These are phyloP conservation scores for Hypomyces rosellus DNA, from an alignment of 2,329 filamentous ascomycete genomes.

Conservation along the genomic window DNA sequence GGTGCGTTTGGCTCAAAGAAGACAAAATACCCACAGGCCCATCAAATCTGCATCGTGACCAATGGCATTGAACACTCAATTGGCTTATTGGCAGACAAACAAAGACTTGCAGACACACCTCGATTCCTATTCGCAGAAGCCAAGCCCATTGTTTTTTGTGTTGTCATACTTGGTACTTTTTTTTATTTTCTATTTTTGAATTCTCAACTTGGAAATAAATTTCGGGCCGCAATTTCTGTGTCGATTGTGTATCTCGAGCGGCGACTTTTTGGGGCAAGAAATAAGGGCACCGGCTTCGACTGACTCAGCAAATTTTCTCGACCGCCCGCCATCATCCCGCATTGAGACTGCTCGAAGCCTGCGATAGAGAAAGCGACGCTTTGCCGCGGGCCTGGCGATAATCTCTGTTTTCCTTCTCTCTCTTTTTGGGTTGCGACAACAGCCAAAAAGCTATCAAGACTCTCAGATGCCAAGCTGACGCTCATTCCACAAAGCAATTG, in stretches of 20 bases:
- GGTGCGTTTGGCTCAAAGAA: not conserved
- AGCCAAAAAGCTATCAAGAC: not conserved
- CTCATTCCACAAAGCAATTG: constrained; percentile 22
- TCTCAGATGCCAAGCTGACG: constrained; percentile 18
- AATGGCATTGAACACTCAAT: not conserved
- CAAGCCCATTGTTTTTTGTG: too few species aligned
- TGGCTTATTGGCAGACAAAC: not conserved
- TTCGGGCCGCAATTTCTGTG: constrained; percentile 18
- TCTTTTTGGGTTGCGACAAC: constrained; percentile 10
- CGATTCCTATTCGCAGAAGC: not conserved
- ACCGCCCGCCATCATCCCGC: constrained; percentile 26
- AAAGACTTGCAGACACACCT: not conserved
- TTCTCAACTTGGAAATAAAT: constrained; percentile 11
- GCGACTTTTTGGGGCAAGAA: constrained; percentile 33
- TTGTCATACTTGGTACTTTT: not conserved
- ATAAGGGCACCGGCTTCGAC: constrained; percentile 32
- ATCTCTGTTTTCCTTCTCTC: constrained; percentile 10
- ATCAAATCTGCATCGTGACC: not conserved
- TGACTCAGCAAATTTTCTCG: constrained; percentile 40
- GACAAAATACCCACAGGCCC: not conserved
- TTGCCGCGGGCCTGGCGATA: constrained; percentile 1
- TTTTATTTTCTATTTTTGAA: constrained; percentile 13
- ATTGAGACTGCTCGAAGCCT: constrained; percentile 12
- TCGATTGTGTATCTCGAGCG: constrained; percentile 33
- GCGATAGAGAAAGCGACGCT: constrained; percentile 2